Percentiles rank a stretch among this genome's conserved stretches.
These are phyloP conservation scores for Pseudophaeomoniella oleicola DNA, from an alignment of 2,329 filamentous ascomycete species.

Conservation along the genomic window DNA sequence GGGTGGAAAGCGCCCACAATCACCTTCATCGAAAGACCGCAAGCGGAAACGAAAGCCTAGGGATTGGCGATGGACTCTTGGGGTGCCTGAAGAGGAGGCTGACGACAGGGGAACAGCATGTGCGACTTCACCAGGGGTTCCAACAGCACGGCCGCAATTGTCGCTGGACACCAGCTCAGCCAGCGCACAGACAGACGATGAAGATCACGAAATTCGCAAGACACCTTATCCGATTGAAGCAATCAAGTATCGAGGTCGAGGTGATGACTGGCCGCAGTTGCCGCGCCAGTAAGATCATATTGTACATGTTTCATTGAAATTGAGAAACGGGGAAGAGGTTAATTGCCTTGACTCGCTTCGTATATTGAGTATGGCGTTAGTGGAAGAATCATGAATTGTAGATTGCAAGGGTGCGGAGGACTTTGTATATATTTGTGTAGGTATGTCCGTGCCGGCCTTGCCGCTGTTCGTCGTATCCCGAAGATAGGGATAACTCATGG, in stretches of 20 bases:
- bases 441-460: too few relatives aligned
- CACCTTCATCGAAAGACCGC: constrained; percentile 2
- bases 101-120: not conserved
- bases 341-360: too few relatives aligned
- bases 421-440: too few relatives aligned
- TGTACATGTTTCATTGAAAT: not conserved
- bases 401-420: too few relatives aligned
- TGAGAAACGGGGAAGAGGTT: too few relatives aligned
- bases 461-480: too few relatives aligned
- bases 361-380: too few relatives aligned
- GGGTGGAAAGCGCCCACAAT: constrained; percentile 3
- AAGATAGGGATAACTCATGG: too few relatives aligned
- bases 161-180: not conserved
- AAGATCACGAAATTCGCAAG: not conserved
- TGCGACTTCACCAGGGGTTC: not conserved
- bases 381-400: too few relatives aligned
- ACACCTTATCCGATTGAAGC: not conserved
- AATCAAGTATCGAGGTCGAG: not conserved
- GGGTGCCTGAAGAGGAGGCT: not conserved
- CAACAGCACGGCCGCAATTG: not conserved
- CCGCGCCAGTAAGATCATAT: not conserved
- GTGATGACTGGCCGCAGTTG: not conserved
- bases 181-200: not conserved
- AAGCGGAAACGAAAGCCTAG: constrained; percentile 8
- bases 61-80: constrained; percentile 10